Evolutionary conservation across 2,329 filamentous ascomycete species (phyloP), one percentile per base, ranked within the genome.

Genomic region (Fusarium nanum): DNA sequence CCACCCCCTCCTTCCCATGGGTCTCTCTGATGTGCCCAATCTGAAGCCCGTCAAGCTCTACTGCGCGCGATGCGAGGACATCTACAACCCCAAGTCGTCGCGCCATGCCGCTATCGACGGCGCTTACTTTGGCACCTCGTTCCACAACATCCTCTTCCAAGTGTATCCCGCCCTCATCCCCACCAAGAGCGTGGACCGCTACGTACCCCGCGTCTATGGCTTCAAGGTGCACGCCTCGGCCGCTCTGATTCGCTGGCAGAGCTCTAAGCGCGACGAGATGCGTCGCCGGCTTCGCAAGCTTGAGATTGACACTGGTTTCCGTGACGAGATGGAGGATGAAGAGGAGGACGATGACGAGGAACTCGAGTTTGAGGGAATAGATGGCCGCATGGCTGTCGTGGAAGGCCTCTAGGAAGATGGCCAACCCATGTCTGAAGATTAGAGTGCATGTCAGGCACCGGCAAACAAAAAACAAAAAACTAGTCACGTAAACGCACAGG

Each of bases 111-210:
- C 92, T 63, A 98, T 99, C 76, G 96, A 99, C 79, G 96, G 96
- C 69, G 96, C 96, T 71, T 99, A 98, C 86, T 99, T 99, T 75
- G 96, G 96, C 74, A 94, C 95, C 49, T 97, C 93, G 5, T 99
- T 99, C 86, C 95, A 98, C 86, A 98, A 98, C 83, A 98, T 99
- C 81, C 89, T 99, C 68, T 98, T 99, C 85, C 96, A 99, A 81
- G 96, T 99, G 58, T 98, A 98, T 79, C 95, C 96, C 8, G 90
- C 92, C 25, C 87, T 99, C 74, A 89, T 97, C 54, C 96, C 96
- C 5, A 85, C 89, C 72, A 99, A 98, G 86, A 93, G 89, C 74
- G 86, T 90, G 68, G 90, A 93, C 70, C 89, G 96, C 72, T 98
- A 98, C 81, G 88, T 95, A 60, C 96, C 96, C 25, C 89, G 92